Percentiles rank a stretch among this genome's conserved stretches.
phyloP scores from a whole-genome alignment of 2,329 filamentous ascomycete species.

The Cordyceps tenuipes region DNA sequence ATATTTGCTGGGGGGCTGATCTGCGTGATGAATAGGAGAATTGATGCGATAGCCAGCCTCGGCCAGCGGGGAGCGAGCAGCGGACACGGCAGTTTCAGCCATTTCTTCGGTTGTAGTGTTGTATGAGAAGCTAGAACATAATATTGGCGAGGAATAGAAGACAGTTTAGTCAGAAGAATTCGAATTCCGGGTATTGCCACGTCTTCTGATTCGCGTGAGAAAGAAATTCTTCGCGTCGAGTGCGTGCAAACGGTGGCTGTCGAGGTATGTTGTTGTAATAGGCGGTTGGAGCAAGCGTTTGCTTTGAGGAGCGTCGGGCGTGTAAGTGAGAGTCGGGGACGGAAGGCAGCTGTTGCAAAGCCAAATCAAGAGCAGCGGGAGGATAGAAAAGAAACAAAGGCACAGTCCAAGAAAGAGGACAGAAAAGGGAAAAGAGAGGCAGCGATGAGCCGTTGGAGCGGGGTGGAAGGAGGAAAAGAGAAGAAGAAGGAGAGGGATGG shows the following conservation, averaged over 20 bases:
- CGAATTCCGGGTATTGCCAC: background rate
- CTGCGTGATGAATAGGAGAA: slow-evolving; percentile 24
- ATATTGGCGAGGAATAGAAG: slow-evolving; percentile 17
- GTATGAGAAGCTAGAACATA: slow-evolving; percentile 27
- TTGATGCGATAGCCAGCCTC: slow-evolving; percentile 42
- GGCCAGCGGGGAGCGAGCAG: slow-evolving; percentile 33
- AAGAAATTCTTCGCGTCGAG: background rate
- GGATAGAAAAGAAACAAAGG: background rate
- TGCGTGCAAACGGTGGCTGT: slow-evolving; percentile 1
- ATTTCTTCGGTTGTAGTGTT: slow-evolving; percentile 18
- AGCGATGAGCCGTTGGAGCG: background rate
- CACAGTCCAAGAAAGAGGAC: background rate
- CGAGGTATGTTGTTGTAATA: slow-evolving; percentile 5
- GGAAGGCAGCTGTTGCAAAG: slow-evolving; percentile 4
- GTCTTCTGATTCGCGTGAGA: background rate
- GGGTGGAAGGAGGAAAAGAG: slow-evolving; percentile 7
- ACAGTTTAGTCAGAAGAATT: background rate
- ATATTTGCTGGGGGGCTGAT: slow-evolving; percentile 23
- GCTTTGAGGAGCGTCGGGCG: background rate
- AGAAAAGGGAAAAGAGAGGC: slow-evolving; percentile 12
- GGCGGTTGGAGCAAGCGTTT: background rate
- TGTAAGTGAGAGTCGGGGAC: background rate
- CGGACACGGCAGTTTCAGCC: slow-evolving; percentile 25
- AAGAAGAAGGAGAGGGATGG: slow-evolving; percentile 9
- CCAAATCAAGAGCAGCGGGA: background rate